These are phyloP conservation scores for Cymbidium sinense DNA, from an alignment of 106 monocot genomes.

Conservation along the genomic window DNA sequence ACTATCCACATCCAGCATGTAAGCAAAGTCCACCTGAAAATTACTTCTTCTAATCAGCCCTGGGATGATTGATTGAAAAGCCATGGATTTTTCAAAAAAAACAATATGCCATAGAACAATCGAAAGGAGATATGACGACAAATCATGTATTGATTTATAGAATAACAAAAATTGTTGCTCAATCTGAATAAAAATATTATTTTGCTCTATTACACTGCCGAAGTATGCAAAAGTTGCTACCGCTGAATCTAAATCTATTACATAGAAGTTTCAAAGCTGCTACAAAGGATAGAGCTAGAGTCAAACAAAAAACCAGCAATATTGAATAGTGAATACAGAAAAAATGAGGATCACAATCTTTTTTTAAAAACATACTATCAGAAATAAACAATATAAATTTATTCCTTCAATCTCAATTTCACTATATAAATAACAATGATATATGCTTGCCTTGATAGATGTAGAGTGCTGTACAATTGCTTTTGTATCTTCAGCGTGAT, in stretches of 20 bases:
- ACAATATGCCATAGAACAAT: neutral
- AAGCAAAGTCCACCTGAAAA: constrained; percentile 76
- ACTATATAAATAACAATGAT: constrained; percentile 3
- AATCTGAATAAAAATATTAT: neutral
- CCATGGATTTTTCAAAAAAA: neutral
- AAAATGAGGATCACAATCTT: neutral
- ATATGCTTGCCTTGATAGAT: constrained; percentile 48
- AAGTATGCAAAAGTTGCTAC: too few relatives aligned
- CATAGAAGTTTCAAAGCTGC: neutral
- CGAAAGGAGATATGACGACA: neutral
- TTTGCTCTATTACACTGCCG: too few relatives aligned
- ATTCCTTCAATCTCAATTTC: neutral
- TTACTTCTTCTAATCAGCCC: constrained; percentile 4
- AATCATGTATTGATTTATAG: neutral
- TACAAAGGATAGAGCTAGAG: neutral
- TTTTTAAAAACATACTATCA: neutral
- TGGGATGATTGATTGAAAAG: neutral
- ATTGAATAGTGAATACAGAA: too few relatives aligned
- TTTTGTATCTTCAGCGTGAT: constrained; percentile 85
- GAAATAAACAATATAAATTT: neutral
- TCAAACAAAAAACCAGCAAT: too few relatives aligned
- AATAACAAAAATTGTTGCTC: neutral
- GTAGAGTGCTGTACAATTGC: constrained; percentile 74
- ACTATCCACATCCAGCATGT: constrained; percentile 89
- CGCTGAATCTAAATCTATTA: too few relatives aligned